phyloP scores from a whole-genome alignment of 164 flowering plant species.

The Houttuynia cordata region DNA sequence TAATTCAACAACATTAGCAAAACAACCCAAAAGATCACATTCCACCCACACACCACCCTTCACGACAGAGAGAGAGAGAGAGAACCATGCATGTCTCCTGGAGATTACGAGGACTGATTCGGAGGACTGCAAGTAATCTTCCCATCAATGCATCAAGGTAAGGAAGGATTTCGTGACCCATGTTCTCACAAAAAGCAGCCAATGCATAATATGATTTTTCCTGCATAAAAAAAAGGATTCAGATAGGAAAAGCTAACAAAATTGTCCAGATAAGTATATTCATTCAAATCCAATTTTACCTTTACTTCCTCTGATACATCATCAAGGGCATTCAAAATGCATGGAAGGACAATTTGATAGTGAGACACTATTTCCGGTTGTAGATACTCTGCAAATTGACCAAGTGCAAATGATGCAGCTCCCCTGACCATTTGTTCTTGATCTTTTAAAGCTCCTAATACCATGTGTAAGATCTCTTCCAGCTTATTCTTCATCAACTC shows the following conservation, averaged over 20 bases:
- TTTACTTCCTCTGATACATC: conserved; percentile 88
- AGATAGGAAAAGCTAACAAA: background rate
- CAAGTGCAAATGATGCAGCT: conserved; percentile 94
- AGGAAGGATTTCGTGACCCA: conserved; percentile 92
- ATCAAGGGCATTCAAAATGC: conserved; percentile 69
- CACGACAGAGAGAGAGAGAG: background rate
- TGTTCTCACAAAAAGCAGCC: conserved; percentile 97
- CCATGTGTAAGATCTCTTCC: conserved; percentile 70
- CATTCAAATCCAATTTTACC: conserved; percentile 27
- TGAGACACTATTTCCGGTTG: conserved; percentile 89
- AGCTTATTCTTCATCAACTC: conserved; percentile 69
- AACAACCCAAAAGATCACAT: background rate
- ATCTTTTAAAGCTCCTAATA: conserved; percentile 72
- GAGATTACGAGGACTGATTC: conserved; percentile 71
- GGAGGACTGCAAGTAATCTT: conserved; percentile 72
- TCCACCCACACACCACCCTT: background rate
- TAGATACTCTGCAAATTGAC: conserved; percentile 92
- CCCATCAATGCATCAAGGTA: conserved; percentile 84
- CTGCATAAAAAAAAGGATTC: conserved; percentile 25
- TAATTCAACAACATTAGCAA: conserved; percentile 2
- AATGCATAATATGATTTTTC: conserved; percentile 97
- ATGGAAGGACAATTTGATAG: conserved; percentile 79
- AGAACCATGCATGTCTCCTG: conserved; percentile 98
- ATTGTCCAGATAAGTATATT: background rate
- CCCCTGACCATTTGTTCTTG: conserved; percentile 92